Evolutionary conservation across 1,284 basidiomycete species (phyloP).

Genomic region (Singerocomus inundabilis): DNA sequence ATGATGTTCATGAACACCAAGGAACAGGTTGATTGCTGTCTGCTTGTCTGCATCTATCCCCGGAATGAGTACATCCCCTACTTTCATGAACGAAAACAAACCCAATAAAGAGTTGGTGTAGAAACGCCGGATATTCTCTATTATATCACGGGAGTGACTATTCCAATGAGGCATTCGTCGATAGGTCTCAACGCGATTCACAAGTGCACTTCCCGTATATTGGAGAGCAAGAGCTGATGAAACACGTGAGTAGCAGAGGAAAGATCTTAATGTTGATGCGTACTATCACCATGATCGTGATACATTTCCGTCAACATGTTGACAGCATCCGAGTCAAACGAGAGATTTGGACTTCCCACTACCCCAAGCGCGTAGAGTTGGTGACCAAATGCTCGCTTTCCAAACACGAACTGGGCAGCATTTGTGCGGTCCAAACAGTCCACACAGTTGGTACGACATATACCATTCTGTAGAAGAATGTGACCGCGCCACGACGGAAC

Average conservation of each 20-base stretch:
- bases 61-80: neutral
- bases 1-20: constrained; percentile 73
- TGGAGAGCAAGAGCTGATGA: constrained; percentile 86
- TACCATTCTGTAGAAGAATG: constrained; percentile 87
- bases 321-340: constrained; percentile 94
- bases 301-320: constrained; percentile 99
- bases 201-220: constrained; percentile 94
- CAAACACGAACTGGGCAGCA: constrained; percentile 97
- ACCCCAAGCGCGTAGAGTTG: constrained; percentile 95
- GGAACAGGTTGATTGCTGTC: constrained; percentile 94
- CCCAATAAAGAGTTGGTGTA: constrained; percentile 94
- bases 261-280: constrained; percentile 27
- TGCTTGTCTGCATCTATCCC: constrained; percentile 92
- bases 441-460: constrained; percentile 90
- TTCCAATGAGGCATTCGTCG: constrained; percentile 97
- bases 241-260: constrained; percentile 2
- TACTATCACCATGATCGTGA: constrained; percentile 94
- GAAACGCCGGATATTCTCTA: constrained; percentile 94
- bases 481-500: constrained; percentile 50
- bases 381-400: constrained; percentile 92
- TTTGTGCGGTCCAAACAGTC: constrained; percentile 98
- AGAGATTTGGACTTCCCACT: constrained; percentile 78
- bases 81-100: constrained; percentile 25
- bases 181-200: constrained; percentile 97
- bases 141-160: constrained; percentile 95